Evolutionary conservation across 73 alveolate species (phyloP), one percentile per base, ranked within the genome.

Genomic region (Paramecium sonneborni): DNA sequence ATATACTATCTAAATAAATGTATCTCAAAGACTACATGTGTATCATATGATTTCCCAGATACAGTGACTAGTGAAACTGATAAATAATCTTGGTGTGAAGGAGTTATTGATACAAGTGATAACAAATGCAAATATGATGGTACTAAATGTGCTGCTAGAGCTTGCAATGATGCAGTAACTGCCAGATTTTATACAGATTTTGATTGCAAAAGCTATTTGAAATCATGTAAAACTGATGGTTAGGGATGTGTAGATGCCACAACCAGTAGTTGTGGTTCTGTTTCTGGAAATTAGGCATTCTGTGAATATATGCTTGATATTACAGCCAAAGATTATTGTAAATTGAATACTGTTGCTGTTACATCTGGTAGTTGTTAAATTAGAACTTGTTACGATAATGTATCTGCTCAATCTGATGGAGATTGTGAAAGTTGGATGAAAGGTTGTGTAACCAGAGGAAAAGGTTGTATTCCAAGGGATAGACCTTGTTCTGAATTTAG

Each of bases 371-470:
- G 37, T 34, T 72, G 86, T 32, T 6, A 30, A 72, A 20, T 14
- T 21, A 72, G 57, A 72, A 41, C 90, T 14, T 79, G 90, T 24
- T 39, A 43, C 20, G 76, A 43, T 43, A 44, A 79, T 46, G 74
- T 39, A 3, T 10, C 74, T 30, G 39, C 90, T 11, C 15, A 38
- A 24, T 30, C 76, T 11, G 90, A 79, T 79, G 24, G 52, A 24
- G 76, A 79, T 20, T 79, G 90, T 79, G 35, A 72, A 1, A 38
- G 7, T 28, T 72, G 38, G 35, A 1, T 72, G 86, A 35, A 23
- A 6, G 72, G 76, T 3, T 79, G 90, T 21, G 44, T 79, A 5
- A 79, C 76, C 12, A 79, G 74, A 43, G 90, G 90, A 41, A 46
- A 14, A 7, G 90, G 90, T 18, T 79, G 90, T 46, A 79, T 79